Conservation (phyloP, 305 asterid genomes). For the Nicotiana rustica region DNA sequence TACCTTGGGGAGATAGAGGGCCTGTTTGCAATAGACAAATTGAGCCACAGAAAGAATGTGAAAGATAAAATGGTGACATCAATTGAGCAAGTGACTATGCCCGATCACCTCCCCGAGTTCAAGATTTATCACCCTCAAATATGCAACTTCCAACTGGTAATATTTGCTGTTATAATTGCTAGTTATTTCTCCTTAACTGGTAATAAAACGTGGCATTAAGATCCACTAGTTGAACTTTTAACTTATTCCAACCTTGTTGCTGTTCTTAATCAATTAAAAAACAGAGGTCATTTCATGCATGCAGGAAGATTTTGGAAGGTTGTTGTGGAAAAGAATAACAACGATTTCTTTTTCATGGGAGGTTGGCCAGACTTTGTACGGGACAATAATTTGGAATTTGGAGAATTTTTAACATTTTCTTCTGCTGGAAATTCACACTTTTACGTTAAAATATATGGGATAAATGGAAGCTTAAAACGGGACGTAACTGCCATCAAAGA, state of each 20-base stretch:
- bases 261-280: neutral
- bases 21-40: too few relatives aligned
- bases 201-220: too few relatives aligned
- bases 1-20: too few relatives aligned
- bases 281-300: too few relatives aligned
- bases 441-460: constrained; percentile 39
- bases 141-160: constrained; percentile 51
- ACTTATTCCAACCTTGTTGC: neutral
- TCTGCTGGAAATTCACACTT: constrained; percentile 46
- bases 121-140: constrained; percentile 39
- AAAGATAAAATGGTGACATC: constrained; percentile 7
- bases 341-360: constrained; percentile 2
- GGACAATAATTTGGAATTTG: constrained; percentile 19
- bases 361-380: neutral
- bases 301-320: constrained; percentile 42
- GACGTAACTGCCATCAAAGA: neutral
- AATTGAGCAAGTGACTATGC: neutral
- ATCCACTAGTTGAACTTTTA: neutral
- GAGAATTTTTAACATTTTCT: constrained; percentile 51
- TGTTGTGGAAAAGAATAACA: constrained; percentile 32
- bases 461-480: constrained; percentile 45
- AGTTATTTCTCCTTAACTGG: too few relatives aligned
- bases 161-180: too few relatives aligned
- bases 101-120: constrained; percentile 53
- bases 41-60: neutral